phyloP scores from a whole-genome alignment of 768 basidiomycete genomes.

The Lepiota brunneoincarnata region DNA sequence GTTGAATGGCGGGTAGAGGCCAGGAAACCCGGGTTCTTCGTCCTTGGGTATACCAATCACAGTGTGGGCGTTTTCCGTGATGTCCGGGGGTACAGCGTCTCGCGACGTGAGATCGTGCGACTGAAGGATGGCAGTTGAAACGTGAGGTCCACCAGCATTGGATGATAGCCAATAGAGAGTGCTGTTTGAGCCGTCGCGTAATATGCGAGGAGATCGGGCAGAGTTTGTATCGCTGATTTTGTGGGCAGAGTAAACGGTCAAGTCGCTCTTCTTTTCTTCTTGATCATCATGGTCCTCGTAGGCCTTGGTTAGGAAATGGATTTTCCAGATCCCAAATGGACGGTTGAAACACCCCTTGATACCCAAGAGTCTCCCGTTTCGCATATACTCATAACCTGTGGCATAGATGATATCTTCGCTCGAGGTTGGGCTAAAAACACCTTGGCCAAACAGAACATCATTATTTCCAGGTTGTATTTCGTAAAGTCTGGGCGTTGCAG shows the following conservation, averaged over 20 bases:
- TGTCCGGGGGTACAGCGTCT: constrained; percentile 2
- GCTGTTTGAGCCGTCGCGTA: constrained; percentile 20
- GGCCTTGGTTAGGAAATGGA: constrained; percentile 22
- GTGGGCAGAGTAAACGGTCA: constrained; percentile 18
- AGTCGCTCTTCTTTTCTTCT: constrained; percentile 8
- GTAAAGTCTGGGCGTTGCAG: constrained; percentile 4
- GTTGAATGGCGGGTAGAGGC: constrained; percentile 54
- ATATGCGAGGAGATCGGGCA: constrained; percentile 58
- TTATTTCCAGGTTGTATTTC: constrained; percentile 6
- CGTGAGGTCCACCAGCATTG: constrained; percentile 56
- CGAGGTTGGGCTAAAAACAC: constrained; percentile 42
- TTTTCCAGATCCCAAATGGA: constrained; percentile 52
- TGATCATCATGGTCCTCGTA: neutral
- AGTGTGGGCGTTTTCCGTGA: constrained; percentile 13
- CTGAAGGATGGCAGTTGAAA: constrained; percentile 51
- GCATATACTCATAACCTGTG: constrained; percentile 59
- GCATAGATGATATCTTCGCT: constrained; percentile 41
- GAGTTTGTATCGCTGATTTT: constrained; percentile 46
- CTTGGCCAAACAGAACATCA: constrained; percentile 31
- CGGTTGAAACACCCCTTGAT: constrained; percentile 60
- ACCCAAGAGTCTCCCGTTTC: constrained; percentile 58
- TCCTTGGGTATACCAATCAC: constrained; percentile 44
- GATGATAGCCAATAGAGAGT: constrained; percentile 54
- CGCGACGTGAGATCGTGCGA: constrained; percentile 32
- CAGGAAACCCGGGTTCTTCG: constrained; percentile 48